Evolutionary conservation across 139 green algal species (phyloP).

Genomic region (Astrephomene gubernaculifera): DNA sequence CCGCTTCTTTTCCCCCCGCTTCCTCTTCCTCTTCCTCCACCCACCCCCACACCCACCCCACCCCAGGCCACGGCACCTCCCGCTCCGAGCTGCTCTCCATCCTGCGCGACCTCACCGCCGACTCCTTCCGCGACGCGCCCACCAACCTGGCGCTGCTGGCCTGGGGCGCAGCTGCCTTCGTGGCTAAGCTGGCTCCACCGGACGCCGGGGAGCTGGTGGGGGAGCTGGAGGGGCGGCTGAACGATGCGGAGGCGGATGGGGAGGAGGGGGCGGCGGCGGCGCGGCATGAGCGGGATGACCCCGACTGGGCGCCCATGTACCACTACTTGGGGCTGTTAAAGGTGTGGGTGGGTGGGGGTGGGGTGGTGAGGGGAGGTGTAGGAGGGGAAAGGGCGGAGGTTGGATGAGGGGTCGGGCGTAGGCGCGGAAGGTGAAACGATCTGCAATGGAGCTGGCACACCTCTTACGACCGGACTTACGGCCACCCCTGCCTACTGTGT

Average conservation of each 20-base stretch:
- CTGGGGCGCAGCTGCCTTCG: constrained; percentile 11
- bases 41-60: neutral
- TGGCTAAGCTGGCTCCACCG: constrained; percentile 31
- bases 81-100: constrained; percentile 28
- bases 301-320: constrained; percentile 29
- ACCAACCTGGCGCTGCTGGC: constrained; percentile 39
- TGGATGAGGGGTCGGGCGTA: no score
- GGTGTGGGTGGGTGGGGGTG: neutral
- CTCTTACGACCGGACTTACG: no score
- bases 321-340: constrained; percentile 12
- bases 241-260: neutral
- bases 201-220: constrained; percentile 12
- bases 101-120: constrained; percentile 5
- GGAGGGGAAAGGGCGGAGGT: no score
- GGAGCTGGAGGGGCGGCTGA: constrained; percentile 29
- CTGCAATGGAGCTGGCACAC: no score
- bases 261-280: neutral
- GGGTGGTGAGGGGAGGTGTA: neutral
- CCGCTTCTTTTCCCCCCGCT: neutral
- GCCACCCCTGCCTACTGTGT: no score
- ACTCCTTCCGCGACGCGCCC: neutral
- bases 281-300: constrained; percentile 22
- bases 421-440: no score
- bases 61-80: constrained; percentile 25
- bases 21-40: neutral